Evolutionary conservation across 352 stramenopile genomes (phyloP), one percentile per base, ranked within the genome.

Genomic region (Saprolegnia diclina): DNA sequence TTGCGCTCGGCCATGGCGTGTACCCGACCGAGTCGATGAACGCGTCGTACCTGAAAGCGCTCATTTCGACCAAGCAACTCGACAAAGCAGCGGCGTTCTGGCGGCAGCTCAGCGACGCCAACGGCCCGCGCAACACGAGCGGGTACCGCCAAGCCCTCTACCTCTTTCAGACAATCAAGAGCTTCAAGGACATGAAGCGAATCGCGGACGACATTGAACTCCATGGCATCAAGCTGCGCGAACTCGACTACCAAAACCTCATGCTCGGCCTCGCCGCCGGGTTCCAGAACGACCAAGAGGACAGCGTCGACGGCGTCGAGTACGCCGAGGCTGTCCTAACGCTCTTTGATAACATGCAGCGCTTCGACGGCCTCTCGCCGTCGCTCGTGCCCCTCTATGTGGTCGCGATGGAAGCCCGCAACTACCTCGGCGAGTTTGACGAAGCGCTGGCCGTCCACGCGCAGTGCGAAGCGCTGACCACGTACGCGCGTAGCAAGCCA

Each of bases 271-370:
- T 67, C 9, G n/a, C 26, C n/a, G n/a, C 62, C 11, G 40, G 18
- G 0, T 56, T 67, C 13, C 11, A 40, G 0, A 24, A 57, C 7
- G 62, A 59, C 44, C 35, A n/a, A 18, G 62, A 67, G 5, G 21
- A 55, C n/a, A 19, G 21, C n/a, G 46, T 5, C n/a, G n/a, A 57
- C 21, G 62, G 11, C 0, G 40, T 32, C 9, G 62, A 67, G 22
- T 50, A 54, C 29, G 62, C 62, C 21, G 62, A 67, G 10, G n/a
- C 42, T 18, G 52, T 67, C 40, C 19, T 67, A 4, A 29, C 53
- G 10, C 26, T 67, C 18, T 67, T 55, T 26, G 45, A 67, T 14
- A 67, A 67, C 16, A 67, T 67, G 62, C 62, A 67, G 55, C 46
- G 35, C 13, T 67, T 59, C 38, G 62, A 67, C 10, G 52, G 21